These are phyloP conservation scores for Cyathus striatus DNA, from an alignment of 768 basidiomycete species.

Conservation along the genomic window DNA sequence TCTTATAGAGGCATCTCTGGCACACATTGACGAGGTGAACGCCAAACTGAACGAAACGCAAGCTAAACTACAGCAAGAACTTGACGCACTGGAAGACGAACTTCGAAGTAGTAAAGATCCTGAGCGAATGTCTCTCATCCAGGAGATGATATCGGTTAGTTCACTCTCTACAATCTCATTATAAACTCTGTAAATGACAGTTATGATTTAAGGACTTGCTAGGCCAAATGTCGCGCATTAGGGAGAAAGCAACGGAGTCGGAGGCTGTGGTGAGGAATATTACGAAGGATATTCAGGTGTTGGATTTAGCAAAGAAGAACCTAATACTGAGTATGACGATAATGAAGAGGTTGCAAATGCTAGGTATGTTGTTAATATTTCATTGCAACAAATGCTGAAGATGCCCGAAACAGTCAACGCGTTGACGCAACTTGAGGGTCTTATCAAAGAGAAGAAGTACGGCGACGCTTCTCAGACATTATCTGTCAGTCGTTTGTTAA, in stretches of 20 bases:
- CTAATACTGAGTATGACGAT: slow-evolving; percentile 86
- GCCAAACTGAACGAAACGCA: slow-evolving; percentile 66
- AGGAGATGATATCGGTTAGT: slow-evolving; percentile 92
- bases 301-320: slow-evolving; percentile 93
- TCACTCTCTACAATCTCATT: not conserved
- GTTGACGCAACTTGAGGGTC: slow-evolving; percentile 73
- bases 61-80: slow-evolving; percentile 63
- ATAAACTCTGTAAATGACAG: slow-evolving; percentile 1
- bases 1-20: slow-evolving; percentile 66
- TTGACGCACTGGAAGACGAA: slow-evolving; percentile 61
- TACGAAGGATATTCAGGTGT: slow-evolving; percentile 92
- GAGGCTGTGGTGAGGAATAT: slow-evolving; percentile 95
- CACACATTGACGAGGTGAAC: slow-evolving; percentile 68
- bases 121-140: slow-evolving; percentile 84
- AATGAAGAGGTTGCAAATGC: slow-evolving; percentile 87
- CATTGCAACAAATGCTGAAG: no score
- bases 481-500: slow-evolving; percentile 36
- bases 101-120: slow-evolving; percentile 78
- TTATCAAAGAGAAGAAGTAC: slow-evolving; percentile 76
- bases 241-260: slow-evolving; percentile 95
- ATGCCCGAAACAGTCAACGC: slow-evolving; percentile 85
- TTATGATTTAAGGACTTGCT: slow-evolving; percentile 67
- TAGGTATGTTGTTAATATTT: slow-evolving; percentile 76
- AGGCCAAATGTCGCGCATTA: slow-evolving; percentile 92
- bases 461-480: slow-evolving; percentile 80